phyloP scores from a whole-genome alignment of 2,329 filamentous ascomycete genomes.

The Rutstroemia sp. region DNA sequence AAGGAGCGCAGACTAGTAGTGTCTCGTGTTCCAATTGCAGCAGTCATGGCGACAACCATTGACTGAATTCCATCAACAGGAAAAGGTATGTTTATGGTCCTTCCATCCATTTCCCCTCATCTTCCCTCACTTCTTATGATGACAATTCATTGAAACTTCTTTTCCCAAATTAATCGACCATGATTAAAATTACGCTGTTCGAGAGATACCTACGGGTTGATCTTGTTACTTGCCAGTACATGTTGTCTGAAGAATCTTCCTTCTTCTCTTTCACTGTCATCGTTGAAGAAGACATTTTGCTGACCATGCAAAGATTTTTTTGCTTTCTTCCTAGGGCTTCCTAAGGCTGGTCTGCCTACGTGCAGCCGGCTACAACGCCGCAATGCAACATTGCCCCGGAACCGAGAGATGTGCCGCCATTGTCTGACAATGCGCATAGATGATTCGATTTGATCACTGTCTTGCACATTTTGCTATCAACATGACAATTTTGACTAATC shows the following conservation, averaged over 20 bases:
- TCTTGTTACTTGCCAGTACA: constrained; percentile 92
- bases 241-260: constrained; percentile 56
- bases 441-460: not conserved
- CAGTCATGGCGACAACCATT: not conserved
- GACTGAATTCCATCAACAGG: not conserved
- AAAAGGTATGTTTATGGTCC: constrained; percentile 13
- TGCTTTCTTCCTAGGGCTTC: not conserved
- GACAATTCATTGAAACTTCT: constrained; percentile 62
- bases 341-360: not conserved
- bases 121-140: constrained; percentile 47
- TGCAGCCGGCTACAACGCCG: not conserved
- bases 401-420: not conserved
- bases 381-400: not conserved
- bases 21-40: not conserved
- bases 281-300: constrained; percentile 6
- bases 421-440: not conserved
- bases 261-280: not conserved
- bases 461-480: not conserved
- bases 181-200: constrained; percentile 67
- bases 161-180: constrained; percentile 84
- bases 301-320: constrained; percentile 20
- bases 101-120: not conserved
- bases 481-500: not conserved
- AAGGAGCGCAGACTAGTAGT: not conserved
- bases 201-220: constrained; percentile 49